Conservation (phyloP, 768 basidiomycete genomes). For the Lepiota venenata region DNA sequence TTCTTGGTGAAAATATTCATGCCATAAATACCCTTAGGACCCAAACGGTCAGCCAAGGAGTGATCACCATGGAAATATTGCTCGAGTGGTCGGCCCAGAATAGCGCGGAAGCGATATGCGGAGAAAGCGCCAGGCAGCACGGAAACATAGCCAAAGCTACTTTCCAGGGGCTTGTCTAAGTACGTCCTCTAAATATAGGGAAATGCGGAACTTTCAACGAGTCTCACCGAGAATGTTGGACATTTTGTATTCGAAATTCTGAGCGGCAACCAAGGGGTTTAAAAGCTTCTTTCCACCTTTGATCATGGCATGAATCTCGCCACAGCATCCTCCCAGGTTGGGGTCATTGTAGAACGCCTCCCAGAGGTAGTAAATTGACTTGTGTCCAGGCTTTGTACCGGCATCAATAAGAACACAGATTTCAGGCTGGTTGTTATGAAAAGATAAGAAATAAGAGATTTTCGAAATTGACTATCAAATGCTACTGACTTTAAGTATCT, state of each 20-base stretch:
- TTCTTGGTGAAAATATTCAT: constrained; percentile 99
- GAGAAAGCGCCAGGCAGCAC: constrained; percentile 97
- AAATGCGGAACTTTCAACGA: constrained; percentile 70
- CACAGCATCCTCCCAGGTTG: constrained; percentile 84
- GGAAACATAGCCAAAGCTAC: constrained; percentile 93
- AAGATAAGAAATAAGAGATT: not conserved
- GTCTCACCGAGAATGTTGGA: constrained; percentile 97
- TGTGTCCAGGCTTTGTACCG: constrained; percentile 95
- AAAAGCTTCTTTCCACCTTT: constrained; percentile 88
- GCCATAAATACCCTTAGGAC: constrained; percentile 90
- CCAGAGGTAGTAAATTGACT: constrained; percentile 95
- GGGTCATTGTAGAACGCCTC: constrained; percentile 84
- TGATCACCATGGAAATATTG: constrained; percentile 89
- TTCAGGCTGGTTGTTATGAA: constrained; percentile 58
- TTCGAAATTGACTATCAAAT: constrained; percentile 1
- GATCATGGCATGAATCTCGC: constrained; percentile 97
- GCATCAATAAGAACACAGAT: constrained; percentile 92
- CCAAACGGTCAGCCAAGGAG: constrained; percentile 87
- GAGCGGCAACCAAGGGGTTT: constrained; percentile 90
- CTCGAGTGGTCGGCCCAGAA: constrained; percentile 82
- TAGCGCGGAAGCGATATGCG: constrained; percentile 91
- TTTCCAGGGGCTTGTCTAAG: constrained; percentile 89
- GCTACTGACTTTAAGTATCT: constrained; percentile 59
- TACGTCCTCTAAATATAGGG: constrained; percentile 10
- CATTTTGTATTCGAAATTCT: constrained; percentile 99